Conservation (phyloP, 495 filamentous ascomycete genomes). For the Lineolata rhizophorae region DNA sequence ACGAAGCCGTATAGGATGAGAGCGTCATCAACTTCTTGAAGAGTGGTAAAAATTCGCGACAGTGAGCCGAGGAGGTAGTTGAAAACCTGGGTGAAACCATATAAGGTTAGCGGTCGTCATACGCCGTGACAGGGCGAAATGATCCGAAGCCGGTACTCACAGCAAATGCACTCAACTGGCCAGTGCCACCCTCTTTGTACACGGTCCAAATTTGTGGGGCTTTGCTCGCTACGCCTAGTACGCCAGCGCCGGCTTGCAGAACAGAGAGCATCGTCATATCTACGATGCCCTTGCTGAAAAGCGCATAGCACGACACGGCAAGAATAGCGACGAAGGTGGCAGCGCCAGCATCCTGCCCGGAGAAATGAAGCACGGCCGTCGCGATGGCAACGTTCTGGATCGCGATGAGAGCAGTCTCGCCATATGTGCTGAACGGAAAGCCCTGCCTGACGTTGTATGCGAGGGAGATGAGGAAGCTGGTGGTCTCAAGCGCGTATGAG, state of each 20-base stretch:
- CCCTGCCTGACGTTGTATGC: constrained; percentile 76
- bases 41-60: constrained; percentile 84
- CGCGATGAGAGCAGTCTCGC: constrained; percentile 78
- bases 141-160: too few relatives aligned
- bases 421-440: constrained; percentile 89
- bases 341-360: constrained; percentile 33
- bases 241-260: constrained; percentile 68
- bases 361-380: constrained; percentile 61
- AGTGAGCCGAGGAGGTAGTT: constrained; percentile 88
- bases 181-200: constrained; percentile 65
- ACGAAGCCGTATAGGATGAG: constrained; percentile 87
- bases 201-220: constrained; percentile 76
- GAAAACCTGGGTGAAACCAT: constrained; percentile 52
- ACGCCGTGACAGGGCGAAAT: too few relatives aligned
- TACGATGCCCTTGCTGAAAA: constrained; percentile 44
- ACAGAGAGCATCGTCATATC: constrained; percentile 45
- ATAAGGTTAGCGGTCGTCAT: too few relatives aligned
- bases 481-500: constrained; percentile 76
- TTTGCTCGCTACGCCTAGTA: constrained; percentile 69
- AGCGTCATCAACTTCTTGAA: constrained; percentile 89
- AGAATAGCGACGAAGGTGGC: constrained; percentile 58
- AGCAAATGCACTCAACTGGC: constrained; percentile 87
- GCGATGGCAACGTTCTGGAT: constrained; percentile 80
- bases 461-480: constrained; percentile 61
- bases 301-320: constrained; percentile 37